These are phyloP conservation scores for Paecilomyces niveus DNA, from an alignment of 2,329 filamentous ascomycete genomes.

Conservation along the genomic window DNA sequence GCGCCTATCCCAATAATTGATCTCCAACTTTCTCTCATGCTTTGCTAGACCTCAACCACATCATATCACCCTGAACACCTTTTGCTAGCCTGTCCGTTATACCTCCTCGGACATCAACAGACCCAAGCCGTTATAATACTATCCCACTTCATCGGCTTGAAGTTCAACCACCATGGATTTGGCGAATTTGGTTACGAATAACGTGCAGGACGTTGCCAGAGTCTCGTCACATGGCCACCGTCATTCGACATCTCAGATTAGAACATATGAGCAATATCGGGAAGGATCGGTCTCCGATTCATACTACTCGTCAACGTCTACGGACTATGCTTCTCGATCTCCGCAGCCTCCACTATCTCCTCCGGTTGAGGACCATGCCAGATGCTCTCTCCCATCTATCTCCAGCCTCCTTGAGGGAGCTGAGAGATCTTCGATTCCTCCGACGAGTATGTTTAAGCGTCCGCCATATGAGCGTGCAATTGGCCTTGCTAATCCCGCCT, in stretches of 20 bases:
- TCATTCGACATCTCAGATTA: slow-evolving; percentile 5
- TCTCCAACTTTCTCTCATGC: not conserved
- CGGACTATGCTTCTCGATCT: slow-evolving; percentile 12
- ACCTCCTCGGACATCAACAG: not conserved
- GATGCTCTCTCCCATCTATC: slow-evolving; percentile 86
- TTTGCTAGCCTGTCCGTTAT: not conserved
- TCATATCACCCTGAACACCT: not conserved
- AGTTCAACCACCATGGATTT: slow-evolving; percentile 25
- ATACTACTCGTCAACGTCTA: slow-evolving; percentile 19
- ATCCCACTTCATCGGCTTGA: slow-evolving; percentile 8
- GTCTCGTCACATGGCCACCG: slow-evolving; percentile 11
- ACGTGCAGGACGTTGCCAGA: slow-evolving; percentile 13
- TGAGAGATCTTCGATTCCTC: slow-evolving; percentile 53
- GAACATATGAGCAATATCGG: slow-evolving; percentile 16
- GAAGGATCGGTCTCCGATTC: slow-evolving; percentile 10
- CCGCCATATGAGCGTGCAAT: not conserved
- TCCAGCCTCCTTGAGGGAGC: slow-evolving; percentile 81
- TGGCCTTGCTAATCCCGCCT: not conserved
- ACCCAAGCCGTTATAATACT: not conserved
- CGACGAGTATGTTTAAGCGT: slow-evolving; percentile 29
- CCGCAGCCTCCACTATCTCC: slow-evolving; percentile 31
- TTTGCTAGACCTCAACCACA: not conserved
- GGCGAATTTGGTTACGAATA: slow-evolving; percentile 24
- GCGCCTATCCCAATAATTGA: not conserved
- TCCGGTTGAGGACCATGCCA: slow-evolving; percentile 52